Conservation (phyloP, 2,329 filamentous ascomycete species). For the Eutypa lata region DNA sequence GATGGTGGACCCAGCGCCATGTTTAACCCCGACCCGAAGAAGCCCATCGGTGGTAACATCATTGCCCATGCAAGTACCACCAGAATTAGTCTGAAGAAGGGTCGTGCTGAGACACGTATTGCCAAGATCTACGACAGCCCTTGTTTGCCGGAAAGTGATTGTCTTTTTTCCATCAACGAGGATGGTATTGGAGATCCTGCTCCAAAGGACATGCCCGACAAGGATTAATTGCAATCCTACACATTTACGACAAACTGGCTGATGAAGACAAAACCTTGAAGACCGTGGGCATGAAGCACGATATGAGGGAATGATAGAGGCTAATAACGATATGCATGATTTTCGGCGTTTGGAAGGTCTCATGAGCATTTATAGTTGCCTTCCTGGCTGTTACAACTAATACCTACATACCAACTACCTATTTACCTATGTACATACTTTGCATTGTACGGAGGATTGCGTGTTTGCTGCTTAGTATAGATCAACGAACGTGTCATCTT, state of each 20-base stretch:
- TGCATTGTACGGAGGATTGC: neutral
- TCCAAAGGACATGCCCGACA: constrained; percentile 93
- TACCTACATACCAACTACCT: neutral
- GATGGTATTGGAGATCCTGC: constrained; percentile 94
- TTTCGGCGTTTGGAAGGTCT: neutral
- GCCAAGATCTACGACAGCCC: constrained; percentile 99
- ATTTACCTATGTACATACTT: neutral
- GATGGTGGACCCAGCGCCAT: constrained; percentile 94
- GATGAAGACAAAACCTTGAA: neutral
- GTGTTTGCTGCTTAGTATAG: too few relatives aligned
- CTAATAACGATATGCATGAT: neutral
- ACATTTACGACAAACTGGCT: too few relatives aligned
- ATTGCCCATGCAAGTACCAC: constrained; percentile 98
- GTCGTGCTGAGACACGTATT: constrained; percentile 88
- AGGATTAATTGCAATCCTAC: constrained; percentile 35
- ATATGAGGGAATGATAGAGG: neutral
- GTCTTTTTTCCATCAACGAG: constrained; percentile 93
- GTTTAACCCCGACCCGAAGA: constrained; percentile 99
- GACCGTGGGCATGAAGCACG: neutral
- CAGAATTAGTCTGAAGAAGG: constrained; percentile 91
- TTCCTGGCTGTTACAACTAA: neutral
- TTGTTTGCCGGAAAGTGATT: constrained; percentile 93
- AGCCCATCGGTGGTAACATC: constrained; percentile 97
- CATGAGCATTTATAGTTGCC: neutral
- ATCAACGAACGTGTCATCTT: too few relatives aligned